Percentiles rank a stretch among this genome's conserved stretches.
phyloP scores from a whole-genome alignment of 495 filamentous ascomycete species.

The Penicillium chermesinum region DNA sequence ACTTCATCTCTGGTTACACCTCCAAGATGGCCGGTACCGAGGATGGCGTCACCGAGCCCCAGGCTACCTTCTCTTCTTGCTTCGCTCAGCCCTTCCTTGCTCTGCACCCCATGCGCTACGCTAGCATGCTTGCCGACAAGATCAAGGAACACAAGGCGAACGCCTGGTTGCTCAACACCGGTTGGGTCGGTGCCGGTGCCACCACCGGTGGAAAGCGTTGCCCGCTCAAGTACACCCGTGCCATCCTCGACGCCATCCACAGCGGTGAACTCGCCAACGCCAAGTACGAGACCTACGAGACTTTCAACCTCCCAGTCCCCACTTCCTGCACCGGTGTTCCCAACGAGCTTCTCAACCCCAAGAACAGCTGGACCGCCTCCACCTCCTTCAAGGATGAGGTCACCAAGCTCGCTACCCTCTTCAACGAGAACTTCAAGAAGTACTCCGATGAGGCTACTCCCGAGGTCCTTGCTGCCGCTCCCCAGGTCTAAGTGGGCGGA shows the following conservation, averaged over 20 bases:
- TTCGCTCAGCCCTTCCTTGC: slow-evolving; percentile 99
- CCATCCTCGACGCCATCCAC: slow-evolving; percentile 97
- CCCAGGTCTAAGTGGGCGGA: slow-evolving; percentile 13
- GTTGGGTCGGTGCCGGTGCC: slow-evolving; percentile 96
- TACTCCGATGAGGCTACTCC: slow-evolving; percentile 81
- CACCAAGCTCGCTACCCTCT: slow-evolving; percentile 77
- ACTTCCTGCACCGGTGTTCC: slow-evolving; percentile 82
- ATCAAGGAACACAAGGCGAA: slow-evolving; percentile 92
- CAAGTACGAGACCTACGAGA: slow-evolving; percentile 91
- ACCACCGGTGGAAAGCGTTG: slow-evolving; percentile 95
- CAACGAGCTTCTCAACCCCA: slow-evolving; percentile 87
- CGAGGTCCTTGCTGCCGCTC: slow-evolving; percentile 54
- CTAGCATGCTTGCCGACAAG: slow-evolving; percentile 96
- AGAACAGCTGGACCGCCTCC: slow-evolving; percentile 80
- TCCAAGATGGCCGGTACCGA: slow-evolving; percentile 99
- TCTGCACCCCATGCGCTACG: slow-evolving; percentile 98
- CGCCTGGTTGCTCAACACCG: slow-evolving; percentile 98
- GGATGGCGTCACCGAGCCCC: slow-evolving; percentile 91
- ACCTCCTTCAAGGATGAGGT: slow-evolving; percentile 79
- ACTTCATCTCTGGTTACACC: slow-evolving; percentile 99
- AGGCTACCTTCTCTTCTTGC: slow-evolving; percentile 98
- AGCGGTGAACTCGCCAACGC: slow-evolving; percentile 85
- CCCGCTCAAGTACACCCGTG: slow-evolving; percentile 97
- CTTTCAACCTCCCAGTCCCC: slow-evolving; percentile 93
- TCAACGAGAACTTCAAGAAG: slow-evolving; percentile 96